phyloP scores from a whole-genome alignment of 2,329 filamentous ascomycete species.

The Diplodia seriata region DNA sequence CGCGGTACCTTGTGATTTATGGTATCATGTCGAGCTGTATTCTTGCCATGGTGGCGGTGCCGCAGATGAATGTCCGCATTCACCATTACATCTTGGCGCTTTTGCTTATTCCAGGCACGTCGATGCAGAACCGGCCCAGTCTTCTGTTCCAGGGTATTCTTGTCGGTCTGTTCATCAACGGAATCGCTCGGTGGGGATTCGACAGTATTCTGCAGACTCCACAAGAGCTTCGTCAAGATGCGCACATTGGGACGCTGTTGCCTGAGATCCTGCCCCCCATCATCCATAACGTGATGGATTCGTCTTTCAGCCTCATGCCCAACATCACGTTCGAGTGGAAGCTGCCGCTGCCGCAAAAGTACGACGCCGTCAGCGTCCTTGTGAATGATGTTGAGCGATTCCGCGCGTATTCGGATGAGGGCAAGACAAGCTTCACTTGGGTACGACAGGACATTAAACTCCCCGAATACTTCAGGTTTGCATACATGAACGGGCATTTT shows the following conservation, averaged over 20 bases:
- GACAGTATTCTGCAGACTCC: slow-evolving; percentile 86
- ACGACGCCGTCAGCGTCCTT: slow-evolving; percentile 78
- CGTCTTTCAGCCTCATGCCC: slow-evolving; percentile 52
- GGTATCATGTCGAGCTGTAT: slow-evolving; percentile 70
- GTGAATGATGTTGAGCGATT: slow-evolving; percentile 88
- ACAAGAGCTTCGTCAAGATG: slow-evolving; percentile 67
- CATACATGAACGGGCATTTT: slow-evolving; percentile 69
- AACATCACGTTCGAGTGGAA: slow-evolving; percentile 70
- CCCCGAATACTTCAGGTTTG: slow-evolving; percentile 81
- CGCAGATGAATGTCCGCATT: slow-evolving; percentile 81
- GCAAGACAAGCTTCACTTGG: slow-evolving; percentile 65
- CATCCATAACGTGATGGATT: slow-evolving; percentile 56
- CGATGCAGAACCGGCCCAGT: slow-evolving; percentile 83
- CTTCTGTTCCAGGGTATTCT: slow-evolving; percentile 89
- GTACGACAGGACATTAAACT: slow-evolving; percentile 49
- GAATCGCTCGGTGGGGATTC: slow-evolving; percentile 92
- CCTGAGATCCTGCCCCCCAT: slow-evolving; percentile 56
- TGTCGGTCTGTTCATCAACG: slow-evolving; percentile 91
- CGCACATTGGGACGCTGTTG: slow-evolving; percentile 64
- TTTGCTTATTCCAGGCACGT: slow-evolving; percentile 84
- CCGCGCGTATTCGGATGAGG: slow-evolving; percentile 69
- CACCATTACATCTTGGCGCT: slow-evolving; percentile 95
- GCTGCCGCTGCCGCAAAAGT: slow-evolving; percentile 54
- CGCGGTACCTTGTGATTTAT: slow-evolving; percentile 80
- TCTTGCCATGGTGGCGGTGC: slow-evolving; percentile 73